Conservation (phyloP, 306 rosid species). For the Acacia crassicarpa region DNA sequence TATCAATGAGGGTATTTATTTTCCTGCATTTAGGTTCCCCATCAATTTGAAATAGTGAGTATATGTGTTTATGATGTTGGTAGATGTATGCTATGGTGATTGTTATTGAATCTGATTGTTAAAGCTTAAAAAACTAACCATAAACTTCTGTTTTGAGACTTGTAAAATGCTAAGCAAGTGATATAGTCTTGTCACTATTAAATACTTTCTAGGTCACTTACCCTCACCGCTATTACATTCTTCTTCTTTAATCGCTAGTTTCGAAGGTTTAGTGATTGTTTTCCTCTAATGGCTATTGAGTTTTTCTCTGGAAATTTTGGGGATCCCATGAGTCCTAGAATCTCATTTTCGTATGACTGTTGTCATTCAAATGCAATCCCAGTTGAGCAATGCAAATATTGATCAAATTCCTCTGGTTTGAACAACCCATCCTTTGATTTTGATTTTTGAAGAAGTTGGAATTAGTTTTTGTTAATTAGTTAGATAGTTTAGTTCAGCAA, state of each 20-base stretch:
- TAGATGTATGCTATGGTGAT: too few species aligned
- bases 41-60: too few species aligned
- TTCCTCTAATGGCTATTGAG: slow-evolving; percentile 55
- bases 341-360: slow-evolving; percentile 76
- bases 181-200: slow-evolving; percentile 10
- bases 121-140: too few species aligned
- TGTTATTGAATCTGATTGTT: too few species aligned
- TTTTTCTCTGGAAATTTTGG: slow-evolving; percentile 55
- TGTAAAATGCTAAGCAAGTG: too few species aligned
- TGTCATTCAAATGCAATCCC: slow-evolving; percentile 62
- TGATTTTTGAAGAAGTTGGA: slow-evolving; percentile 18
- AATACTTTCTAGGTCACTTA: not conserved
- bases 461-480: slow-evolving; percentile 26
- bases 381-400: slow-evolving; percentile 54
- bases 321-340: slow-evolving; percentile 62
- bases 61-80: too few species aligned
- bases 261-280: too few species aligned
- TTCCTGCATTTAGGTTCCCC: too few species aligned
- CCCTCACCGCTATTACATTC: slow-evolving; percentile 31
- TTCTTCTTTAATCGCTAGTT: not conserved
- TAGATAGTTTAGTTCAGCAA: slow-evolving; percentile 29
- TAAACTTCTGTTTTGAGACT: too few species aligned
- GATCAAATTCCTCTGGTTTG: slow-evolving; percentile 49
- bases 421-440: slow-evolving; percentile 58
- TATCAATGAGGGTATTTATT: too few species aligned